These are phyloP conservation scores for Porphyrellus cyaneotinctus DNA, from an alignment of 768 basidiomycete species.

Conservation along the genomic window DNA sequence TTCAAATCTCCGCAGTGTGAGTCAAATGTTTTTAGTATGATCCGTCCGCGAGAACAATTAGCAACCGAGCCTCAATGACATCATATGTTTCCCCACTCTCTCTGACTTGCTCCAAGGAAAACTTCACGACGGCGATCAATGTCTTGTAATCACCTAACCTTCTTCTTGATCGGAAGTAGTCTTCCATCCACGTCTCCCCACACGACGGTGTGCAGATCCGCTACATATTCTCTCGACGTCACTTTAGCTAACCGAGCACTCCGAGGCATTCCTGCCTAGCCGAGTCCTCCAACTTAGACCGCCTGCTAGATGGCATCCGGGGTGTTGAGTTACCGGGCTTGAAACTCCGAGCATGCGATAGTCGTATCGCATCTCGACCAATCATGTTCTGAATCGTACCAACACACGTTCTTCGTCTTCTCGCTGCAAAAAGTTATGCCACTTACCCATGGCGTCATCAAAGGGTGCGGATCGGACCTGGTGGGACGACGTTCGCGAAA, in stretches of 20 bases:
- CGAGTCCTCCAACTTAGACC: neutral
- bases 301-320: neutral
- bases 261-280: neutral
- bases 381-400: neutral
- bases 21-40: neutral
- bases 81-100: slow-evolving; percentile 2
- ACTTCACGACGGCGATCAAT: slow-evolving; percentile 1
- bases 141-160: slow-evolving; percentile 3
- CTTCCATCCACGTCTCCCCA: neutral
- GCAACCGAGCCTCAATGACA: slow-evolving; percentile 2
- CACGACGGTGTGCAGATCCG: neutral
- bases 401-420: neutral
- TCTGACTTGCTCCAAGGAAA: neutral
- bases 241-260: neutral
- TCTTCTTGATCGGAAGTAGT: neutral
- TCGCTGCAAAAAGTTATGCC: neutral
- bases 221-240: too few species aligned
- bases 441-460: slow-evolving; percentile 1
- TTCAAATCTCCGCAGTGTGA: neutral
- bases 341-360: neutral
- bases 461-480: neutral
- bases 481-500: neutral
- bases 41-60: slow-evolving; percentile 16
- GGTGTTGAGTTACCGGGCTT: neutral
- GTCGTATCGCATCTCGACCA: neutral